Evolutionary conservation across 768 basidiomycete species (phyloP), one percentile per base, ranked within the genome.

Genomic region (Boletus rubroflammeus): DNA sequence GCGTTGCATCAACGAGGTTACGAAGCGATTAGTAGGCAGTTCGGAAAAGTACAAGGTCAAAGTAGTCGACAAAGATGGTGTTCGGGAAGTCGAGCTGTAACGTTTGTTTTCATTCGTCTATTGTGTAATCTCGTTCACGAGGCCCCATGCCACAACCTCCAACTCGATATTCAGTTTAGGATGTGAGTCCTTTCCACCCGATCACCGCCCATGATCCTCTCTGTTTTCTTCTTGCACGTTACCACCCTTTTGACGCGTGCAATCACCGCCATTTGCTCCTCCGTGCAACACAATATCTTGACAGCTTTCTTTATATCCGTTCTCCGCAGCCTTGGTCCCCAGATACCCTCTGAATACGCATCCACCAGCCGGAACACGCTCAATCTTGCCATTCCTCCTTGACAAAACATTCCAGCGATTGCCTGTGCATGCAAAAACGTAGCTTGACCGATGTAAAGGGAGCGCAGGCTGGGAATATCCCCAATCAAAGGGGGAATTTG

Each of bases 51-150:
- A 91, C 76, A 92, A 87, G 69, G 86, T 95, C 60, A 93, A 93
- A 69, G 76, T 97, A 13, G 91, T 97, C 31, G 93, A 97, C 74
- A 93, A 87, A 73, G 88, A 95, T 66, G 95, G 95, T 47, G 78
- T 90, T 25, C 80, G 92, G 51, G 88, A 90, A 61, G 75, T 95
- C 52, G 84, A 91, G 64, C 65, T 96, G 61, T 89, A 75, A 64
- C 47, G 25, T 36, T 8, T 50, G 14, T 19, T 38, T 15, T 43
- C 41, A 43, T 26, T 34, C 34, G n/a, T 32, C 29, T 31, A 49
- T 54, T 34, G 25, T 56, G 50, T 64, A 51, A 41, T 45, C 26
- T 29, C 36, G 21, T 51, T 36, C 34, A 49, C 14, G 36, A 19
- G 15, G 9, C 32, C 41, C 17, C 19, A 8, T 23, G 23, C 31